These are phyloP conservation scores for Suhomyces anneliseae DNA, from an alignment of 1,139 yeast species.

Conservation along the genomic window DNA sequence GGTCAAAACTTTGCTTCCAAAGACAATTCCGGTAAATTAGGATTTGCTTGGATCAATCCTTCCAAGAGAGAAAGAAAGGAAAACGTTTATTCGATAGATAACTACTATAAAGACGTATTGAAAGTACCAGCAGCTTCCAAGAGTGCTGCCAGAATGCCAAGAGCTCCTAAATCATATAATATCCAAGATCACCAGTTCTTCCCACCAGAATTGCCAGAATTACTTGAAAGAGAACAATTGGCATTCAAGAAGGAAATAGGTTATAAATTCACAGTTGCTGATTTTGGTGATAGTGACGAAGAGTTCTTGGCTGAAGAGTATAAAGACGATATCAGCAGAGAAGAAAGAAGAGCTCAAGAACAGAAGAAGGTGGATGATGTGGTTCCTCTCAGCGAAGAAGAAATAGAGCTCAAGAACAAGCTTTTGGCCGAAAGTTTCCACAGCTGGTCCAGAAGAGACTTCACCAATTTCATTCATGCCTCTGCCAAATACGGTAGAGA, in stretches of 20 bases:
- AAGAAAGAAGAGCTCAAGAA: slow-evolving; percentile 48
- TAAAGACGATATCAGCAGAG: slow-evolving; percentile 38
- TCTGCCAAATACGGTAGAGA: slow-evolving; percentile 79
- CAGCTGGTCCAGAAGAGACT: slow-evolving; percentile 86
- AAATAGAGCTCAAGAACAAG: slow-evolving; percentile 59
- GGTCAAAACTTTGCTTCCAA: slow-evolving; percentile 88
- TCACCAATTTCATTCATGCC: slow-evolving; percentile 79
- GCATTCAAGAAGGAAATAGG: slow-evolving; percentile 73
- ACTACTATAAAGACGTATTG: slow-evolving; percentile 80
- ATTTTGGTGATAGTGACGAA: slow-evolving; percentile 56
- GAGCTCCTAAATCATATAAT: slow-evolving; percentile 70
- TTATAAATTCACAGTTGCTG: slow-evolving; percentile 60
- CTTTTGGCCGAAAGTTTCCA: slow-evolving; percentile 68
- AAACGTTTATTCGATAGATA: slow-evolving; percentile 82
- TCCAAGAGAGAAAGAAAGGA: slow-evolving; percentile 89
- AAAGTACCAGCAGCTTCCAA: slow-evolving; percentile 29
- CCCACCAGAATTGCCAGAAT: slow-evolving; percentile 59
- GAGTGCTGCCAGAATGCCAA: slow-evolving; percentile 34
- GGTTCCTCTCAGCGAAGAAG: slow-evolving; percentile 75
- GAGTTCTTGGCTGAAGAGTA: slow-evolving; percentile 56
- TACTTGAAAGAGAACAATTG: slow-evolving; percentile 77
- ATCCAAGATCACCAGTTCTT: slow-evolving; percentile 90
- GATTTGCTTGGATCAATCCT: slow-evolving; percentile 79
- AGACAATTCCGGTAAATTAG: slow-evolving; percentile 41
- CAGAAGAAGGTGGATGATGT: slow-evolving; percentile 71